Evolutionary conservation across 345 rosid species (phyloP).

Genomic region (Balakata baccata): DNA sequence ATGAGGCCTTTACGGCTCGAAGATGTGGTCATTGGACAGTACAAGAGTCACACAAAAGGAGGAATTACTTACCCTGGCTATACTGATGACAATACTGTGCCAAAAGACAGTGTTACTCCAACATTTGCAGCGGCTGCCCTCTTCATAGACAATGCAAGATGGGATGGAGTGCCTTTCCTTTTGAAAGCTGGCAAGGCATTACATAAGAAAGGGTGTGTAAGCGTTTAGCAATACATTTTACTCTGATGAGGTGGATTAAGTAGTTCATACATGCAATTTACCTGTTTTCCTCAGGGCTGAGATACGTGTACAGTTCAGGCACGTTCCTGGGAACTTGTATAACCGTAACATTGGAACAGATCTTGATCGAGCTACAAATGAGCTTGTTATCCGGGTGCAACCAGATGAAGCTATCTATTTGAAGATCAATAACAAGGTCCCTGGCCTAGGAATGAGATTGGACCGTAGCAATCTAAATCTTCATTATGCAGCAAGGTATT

Average conservation of each 20-base stretch:
- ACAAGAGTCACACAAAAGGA: slow-evolving; percentile 88
- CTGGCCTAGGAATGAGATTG: slow-evolving; percentile 95
- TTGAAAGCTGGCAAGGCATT: slow-evolving; percentile 99
- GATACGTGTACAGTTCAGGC: slow-evolving; percentile 96
- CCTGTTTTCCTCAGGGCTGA: slow-evolving; percentile 57
- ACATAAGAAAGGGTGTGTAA: slow-evolving; percentile 60
- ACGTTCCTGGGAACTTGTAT: slow-evolving; percentile 97
- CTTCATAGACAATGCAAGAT: slow-evolving; percentile 92
- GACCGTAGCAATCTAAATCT: slow-evolving; percentile 87
- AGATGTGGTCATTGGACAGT: slow-evolving; percentile 85
- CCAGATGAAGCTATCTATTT: slow-evolving; percentile 96
- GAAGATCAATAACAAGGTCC: slow-evolving; percentile 94
- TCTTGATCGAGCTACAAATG: slow-evolving; percentile 84
- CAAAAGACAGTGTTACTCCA: slow-evolving; percentile 82
- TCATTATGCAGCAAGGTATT: slow-evolving; percentile 82
- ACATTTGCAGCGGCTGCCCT: slow-evolving; percentile 99
- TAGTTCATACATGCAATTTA: slow-evolving; percentile 4
- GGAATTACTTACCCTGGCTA: slow-evolving; percentile 77
- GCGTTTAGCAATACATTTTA: background rate
- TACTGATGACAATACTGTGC: slow-evolving; percentile 87
- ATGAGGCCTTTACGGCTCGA: slow-evolving; percentile 83
- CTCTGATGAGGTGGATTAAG: background rate
- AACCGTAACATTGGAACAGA: slow-evolving; percentile 70
- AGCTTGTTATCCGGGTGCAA: slow-evolving; percentile 91
- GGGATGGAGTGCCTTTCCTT: slow-evolving; percentile 98